phyloP scores from a whole-genome alignment of 805 yeast genomes.

The Saturnispora dispora region DNA sequence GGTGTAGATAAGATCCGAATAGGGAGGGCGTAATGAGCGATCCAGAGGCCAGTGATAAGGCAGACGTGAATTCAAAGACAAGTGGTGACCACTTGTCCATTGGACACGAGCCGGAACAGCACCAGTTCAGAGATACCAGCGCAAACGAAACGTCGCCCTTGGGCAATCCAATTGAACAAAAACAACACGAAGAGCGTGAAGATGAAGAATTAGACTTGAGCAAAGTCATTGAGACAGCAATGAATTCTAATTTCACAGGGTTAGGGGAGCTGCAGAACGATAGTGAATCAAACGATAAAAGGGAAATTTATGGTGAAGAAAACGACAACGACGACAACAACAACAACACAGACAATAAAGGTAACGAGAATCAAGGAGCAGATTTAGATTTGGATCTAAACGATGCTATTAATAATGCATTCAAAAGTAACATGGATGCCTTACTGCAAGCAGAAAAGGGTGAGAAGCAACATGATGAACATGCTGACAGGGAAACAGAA shows the following conservation, averaged over 20 bases:
- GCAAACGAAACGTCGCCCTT: neutral
- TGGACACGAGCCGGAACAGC: neutral
- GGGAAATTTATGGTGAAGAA: neutral
- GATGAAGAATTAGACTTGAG: constrained; percentile 5
- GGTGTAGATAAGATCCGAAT: constrained; percentile 1
- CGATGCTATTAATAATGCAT: constrained; percentile 13
- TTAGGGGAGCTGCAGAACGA: neutral
- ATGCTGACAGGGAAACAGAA: neutral
- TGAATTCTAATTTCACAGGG: constrained; percentile 5
- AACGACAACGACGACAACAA: neutral
- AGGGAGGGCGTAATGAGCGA: neutral
- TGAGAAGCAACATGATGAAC: neutral
- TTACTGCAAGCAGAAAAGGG: constrained; percentile 1
- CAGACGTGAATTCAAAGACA: neutral
- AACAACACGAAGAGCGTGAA: neutral
- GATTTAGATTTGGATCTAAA: constrained; percentile 5
- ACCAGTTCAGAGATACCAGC: neutral
- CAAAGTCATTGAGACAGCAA: constrained; percentile 13
- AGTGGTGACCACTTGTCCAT: neutral
- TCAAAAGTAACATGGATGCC: constrained; percentile 7
- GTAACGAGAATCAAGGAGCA: neutral
- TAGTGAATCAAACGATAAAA: neutral
- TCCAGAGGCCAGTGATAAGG: neutral
- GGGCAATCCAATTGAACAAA: neutral
- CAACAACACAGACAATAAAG: neutral